Evolutionary conservation across 2,329 filamentous ascomycete genomes (phyloP).

Genomic region (Aspergillus alliaceus): DNA sequence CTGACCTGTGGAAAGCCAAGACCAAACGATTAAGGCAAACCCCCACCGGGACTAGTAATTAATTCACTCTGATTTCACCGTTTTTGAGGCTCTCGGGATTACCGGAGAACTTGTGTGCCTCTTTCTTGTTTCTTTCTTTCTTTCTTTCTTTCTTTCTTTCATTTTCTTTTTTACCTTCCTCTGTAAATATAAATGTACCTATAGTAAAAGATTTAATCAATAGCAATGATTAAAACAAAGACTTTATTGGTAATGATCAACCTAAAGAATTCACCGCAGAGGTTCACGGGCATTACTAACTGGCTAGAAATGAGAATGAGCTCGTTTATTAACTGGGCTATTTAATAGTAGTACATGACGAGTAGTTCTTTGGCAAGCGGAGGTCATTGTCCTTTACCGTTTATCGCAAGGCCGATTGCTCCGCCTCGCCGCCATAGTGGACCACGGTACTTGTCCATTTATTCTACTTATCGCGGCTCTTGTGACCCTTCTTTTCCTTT

Average conservation of each 20-base stretch:
- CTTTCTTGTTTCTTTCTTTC: too few relatives aligned
- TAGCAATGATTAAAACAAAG: too few relatives aligned
- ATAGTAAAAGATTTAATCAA: too few relatives aligned
- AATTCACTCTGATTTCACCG: background rate
- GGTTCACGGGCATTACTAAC: too few relatives aligned
- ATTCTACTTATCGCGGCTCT: slow-evolving; percentile 7
- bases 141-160: background rate
- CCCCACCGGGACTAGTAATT: background rate
- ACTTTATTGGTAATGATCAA: too few relatives aligned
- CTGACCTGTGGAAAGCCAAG: background rate
- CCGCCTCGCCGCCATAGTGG: slow-evolving; percentile 17
- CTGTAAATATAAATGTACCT: too few relatives aligned
- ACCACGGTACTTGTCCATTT: slow-evolving; percentile 12
- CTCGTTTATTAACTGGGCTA: too few relatives aligned
- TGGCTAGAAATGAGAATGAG: background rate
- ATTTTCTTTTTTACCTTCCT: too few relatives aligned
- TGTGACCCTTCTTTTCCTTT: slow-evolving; percentile 1
- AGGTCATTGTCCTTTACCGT: background rate
- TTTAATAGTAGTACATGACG: too few relatives aligned
- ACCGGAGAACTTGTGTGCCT: background rate
- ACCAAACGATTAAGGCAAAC: background rate
- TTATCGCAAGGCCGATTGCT: slow-evolving; percentile 9
- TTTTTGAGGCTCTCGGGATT: background rate
- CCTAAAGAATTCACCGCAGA: background rate
- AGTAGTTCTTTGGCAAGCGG: background rate